Evolutionary conservation across 345 rosid species (phyloP), one percentile per base, ranked within the genome.

Genomic region (Carallia pectinifolia): DNA sequence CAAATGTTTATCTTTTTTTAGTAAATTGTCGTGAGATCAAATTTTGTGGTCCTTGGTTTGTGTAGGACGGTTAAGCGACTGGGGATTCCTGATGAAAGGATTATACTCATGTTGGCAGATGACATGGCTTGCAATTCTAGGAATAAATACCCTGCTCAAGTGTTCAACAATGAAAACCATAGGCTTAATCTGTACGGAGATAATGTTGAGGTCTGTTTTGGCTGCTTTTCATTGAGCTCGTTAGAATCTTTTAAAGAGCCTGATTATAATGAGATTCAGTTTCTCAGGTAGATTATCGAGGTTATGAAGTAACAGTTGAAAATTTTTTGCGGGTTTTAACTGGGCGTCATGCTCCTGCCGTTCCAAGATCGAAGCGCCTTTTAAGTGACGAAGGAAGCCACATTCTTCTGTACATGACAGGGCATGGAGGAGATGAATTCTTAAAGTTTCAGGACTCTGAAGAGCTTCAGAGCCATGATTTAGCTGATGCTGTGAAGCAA

Each of bases 371-470:
- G 65, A 92, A 95, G 86, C 98, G 96, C 62, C 97, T 95, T 44
- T 77, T 95, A 76, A 95, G 99, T 80, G 99, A 95, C 61, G 97
- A 95, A 82, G 98, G 98, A 81, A 95, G 98, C 76, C 99, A 92
- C 81, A 89, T 95, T 77, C 90, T 95, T 79, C 77, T 95, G 56
- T 92, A 92, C 84, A 95, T 95, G 99, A 95, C 99, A 15, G 98
- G 99, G 60, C 99, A 92, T 80, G 99, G 98, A 0, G 99, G 99
- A 75, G 97, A 95, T 76, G 94, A 95, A 44, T 95, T 95, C 82
- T 81, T 92, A 12, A 95, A 95, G 79, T 95, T 95, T 78, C 98
- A 95, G 81, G 99, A 95, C 73, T 87, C 97, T 7, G 97, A 95
- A 65, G 98, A 95, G 80, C 94, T 95, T 67, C 99, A 95, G 69